phyloP scores from a whole-genome alignment of 2,329 filamentous ascomycete genomes.

The Exserohilum turcica region DNA sequence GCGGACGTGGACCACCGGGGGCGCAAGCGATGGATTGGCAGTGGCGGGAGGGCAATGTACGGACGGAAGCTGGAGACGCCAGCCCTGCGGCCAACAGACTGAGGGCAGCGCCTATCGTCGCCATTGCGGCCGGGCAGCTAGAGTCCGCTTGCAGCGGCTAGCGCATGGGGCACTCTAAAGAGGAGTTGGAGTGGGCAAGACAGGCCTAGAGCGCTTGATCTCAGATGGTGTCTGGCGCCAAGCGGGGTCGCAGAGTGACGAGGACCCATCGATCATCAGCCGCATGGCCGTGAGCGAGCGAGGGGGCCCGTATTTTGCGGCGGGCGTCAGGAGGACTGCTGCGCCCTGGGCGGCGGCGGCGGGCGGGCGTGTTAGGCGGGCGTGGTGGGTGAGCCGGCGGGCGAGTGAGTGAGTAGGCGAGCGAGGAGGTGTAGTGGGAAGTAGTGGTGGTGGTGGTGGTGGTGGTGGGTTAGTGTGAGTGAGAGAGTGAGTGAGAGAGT shows the following conservation, averaged over 20 bases:
- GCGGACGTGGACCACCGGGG: slow-evolving; percentile 18
- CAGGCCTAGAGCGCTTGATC: slow-evolving; percentile 47
- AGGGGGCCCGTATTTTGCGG: slow-evolving; percentile 6
- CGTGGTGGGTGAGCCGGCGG: too few relatives aligned
- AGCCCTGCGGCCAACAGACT: slow-evolving; percentile 39
- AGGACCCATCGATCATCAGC: slow-evolving; percentile 45
- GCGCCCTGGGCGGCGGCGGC: neutral
- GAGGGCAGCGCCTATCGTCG: slow-evolving; percentile 39
- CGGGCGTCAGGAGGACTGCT: slow-evolving; percentile 21
- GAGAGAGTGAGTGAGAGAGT: too few relatives aligned
- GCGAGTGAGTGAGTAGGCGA: too few relatives aligned
- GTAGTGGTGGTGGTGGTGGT: neutral
- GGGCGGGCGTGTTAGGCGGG: neutral
- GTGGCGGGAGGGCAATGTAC: slow-evolving; percentile 32
- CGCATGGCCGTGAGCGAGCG: slow-evolving; percentile 32
- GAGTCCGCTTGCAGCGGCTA: slow-evolving; percentile 48
- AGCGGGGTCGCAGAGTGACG: slow-evolving; percentile 40
- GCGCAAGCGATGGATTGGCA: slow-evolving; percentile 43
- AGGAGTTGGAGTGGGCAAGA: slow-evolving; percentile 34
- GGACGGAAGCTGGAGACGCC: slow-evolving; percentile 30
- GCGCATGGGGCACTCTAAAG: slow-evolving; percentile 33
- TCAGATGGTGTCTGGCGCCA: slow-evolving; percentile 45
- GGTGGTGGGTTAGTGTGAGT: too few relatives aligned
- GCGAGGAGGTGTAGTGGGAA: too few relatives aligned
- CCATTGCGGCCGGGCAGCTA: slow-evolving; percentile 41